Evolutionary conservation across 768 basidiomycete species (phyloP).

Genomic region (Mycena kentingensis): DNA sequence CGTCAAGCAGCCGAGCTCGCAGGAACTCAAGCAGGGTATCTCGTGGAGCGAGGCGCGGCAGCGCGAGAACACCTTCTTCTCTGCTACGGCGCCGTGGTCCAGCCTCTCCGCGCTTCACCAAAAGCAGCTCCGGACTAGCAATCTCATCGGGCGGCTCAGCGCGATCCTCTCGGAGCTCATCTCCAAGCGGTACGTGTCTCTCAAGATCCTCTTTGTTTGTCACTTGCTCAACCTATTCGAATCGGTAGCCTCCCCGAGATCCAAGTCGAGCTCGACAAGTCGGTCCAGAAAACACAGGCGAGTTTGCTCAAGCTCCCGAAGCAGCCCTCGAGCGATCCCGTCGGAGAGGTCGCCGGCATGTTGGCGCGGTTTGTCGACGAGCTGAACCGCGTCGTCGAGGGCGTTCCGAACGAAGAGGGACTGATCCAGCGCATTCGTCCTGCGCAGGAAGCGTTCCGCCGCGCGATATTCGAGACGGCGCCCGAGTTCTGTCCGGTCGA

Average conservation of each 20-base stretch:
- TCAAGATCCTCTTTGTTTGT: neutral
- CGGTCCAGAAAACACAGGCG: slow-evolving; percentile 42
- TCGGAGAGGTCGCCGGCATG: slow-evolving; percentile 54
- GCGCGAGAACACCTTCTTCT: slow-evolving; percentile 60
- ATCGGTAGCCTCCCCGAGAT: slow-evolving; percentile 69
- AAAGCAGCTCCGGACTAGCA: slow-evolving; percentile 55
- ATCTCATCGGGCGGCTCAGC: slow-evolving; percentile 60
- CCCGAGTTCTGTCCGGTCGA: slow-evolving; percentile 61
- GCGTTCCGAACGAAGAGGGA: slow-evolving; percentile 52
- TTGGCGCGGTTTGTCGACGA: slow-evolving; percentile 50
- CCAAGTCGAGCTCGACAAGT: slow-evolving; percentile 54
- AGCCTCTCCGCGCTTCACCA: slow-evolving; percentile 52
- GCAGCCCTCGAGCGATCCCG: slow-evolving; percentile 56
- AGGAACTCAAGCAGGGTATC: slow-evolving; percentile 50
- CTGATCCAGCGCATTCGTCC: slow-evolving; percentile 59
- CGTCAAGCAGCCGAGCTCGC: slow-evolving; percentile 56
- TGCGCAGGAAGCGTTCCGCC: slow-evolving; percentile 48
- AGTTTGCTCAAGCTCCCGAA: slow-evolving; percentile 41
- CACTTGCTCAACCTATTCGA: neutral
- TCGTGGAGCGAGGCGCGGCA: slow-evolving; percentile 63
- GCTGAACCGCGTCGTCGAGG: slow-evolving; percentile 49
- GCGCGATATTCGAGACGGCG: slow-evolving; percentile 50
- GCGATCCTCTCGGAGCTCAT: slow-evolving; percentile 64
- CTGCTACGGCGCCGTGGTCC: slow-evolving; percentile 52
- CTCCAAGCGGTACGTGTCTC: slow-evolving; percentile 50